These are phyloP conservation scores for Debaryomyces singareniensis DNA, from an alignment of 1,139 yeast species.

Conservation along the genomic window DNA sequence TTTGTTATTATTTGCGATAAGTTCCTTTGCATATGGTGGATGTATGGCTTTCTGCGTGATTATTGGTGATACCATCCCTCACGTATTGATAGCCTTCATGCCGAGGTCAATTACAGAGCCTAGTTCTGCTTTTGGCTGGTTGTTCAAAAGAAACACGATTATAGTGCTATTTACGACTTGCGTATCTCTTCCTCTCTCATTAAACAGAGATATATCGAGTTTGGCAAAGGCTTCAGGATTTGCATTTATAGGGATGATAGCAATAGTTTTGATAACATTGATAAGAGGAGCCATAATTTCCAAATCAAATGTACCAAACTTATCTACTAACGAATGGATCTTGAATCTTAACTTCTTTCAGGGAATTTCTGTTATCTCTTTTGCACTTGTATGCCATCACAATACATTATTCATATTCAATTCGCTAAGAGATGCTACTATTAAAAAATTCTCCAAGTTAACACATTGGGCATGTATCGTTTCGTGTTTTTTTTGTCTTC, in stretches of 20 bases:
- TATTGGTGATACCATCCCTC: constrained; percentile 93
- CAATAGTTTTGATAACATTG: constrained; percentile 70
- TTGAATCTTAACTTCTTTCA: constrained; percentile 68
- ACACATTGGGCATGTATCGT: constrained; percentile 83
- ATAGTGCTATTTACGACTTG: constrained; percentile 64
- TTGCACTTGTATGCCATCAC: constrained; percentile 92
- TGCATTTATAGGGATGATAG: constrained; percentile 77
- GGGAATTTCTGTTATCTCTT: constrained; percentile 86
- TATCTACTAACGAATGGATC: constrained; percentile 44
- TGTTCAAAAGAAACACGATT: constrained; percentile 61
- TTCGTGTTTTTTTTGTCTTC: constrained; percentile 71
- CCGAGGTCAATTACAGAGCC: constrained; percentile 39
- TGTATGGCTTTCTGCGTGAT: constrained; percentile 91
- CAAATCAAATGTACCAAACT: constrained; percentile 37
- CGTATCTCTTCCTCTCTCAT: constrained; percentile 77
- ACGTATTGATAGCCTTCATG: constrained; percentile 67
- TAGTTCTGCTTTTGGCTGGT: constrained; percentile 35
- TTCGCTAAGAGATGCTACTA: constrained; percentile 69
- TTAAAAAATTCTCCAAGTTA: constrained; percentile 64
- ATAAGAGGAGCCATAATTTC: constrained; percentile 65
- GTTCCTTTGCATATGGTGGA: constrained; percentile 91
- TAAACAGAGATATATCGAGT: constrained; percentile 75
- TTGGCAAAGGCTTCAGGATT: constrained; percentile 84
- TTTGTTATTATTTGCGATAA: constrained; percentile 66
- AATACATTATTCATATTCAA: constrained; percentile 86